A percentile compares a stretch with the other conserved stretches of the same genome.
These are phyloP conservation scores for Cryptomeria japonica DNA, from an alignment of 75 land plant genomes.

Conservation along the genomic window DNA sequence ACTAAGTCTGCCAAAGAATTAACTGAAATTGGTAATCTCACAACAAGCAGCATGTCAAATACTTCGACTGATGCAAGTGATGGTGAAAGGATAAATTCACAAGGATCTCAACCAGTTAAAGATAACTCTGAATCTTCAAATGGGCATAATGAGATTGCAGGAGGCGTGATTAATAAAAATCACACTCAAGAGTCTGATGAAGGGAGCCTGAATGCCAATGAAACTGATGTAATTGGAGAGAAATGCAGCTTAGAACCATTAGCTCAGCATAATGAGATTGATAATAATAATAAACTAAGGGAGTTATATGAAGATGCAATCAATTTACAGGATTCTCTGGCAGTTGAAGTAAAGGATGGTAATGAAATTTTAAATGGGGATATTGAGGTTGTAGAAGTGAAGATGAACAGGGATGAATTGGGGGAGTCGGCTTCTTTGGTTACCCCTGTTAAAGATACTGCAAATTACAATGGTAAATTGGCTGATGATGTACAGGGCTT, in stretches of 20 bases:
- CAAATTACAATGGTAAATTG: neutral
- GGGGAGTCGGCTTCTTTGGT: neutral
- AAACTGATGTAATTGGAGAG: neutral
- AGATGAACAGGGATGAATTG: neutral
- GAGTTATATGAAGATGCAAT: neutral
- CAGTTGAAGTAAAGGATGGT: neutral
- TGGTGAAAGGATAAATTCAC: neutral
- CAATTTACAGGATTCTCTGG: neutral
- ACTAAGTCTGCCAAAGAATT: neutral
- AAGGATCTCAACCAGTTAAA: constrained; percentile 1
- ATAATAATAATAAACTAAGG: neutral
- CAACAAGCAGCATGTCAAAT: neutral
- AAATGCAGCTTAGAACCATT: neutral
- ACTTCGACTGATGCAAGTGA: neutral
- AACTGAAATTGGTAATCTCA: constrained; percentile 6
- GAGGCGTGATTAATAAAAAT: neutral
- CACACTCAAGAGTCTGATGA: neutral
- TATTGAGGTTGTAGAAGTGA: constrained; percentile 3
- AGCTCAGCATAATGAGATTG: neutral
- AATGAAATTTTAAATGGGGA: neutral
- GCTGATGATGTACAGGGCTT: neutral
- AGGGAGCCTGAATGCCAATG: neutral
- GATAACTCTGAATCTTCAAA: neutral
- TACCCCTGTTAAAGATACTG: constrained; percentile 3
- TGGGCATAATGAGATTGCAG: constrained; percentile 8